These are phyloP conservation scores for Ustilaginoidea virens DNA, from an alignment of 2,329 filamentous ascomycete species.

Conservation along the genomic window DNA sequence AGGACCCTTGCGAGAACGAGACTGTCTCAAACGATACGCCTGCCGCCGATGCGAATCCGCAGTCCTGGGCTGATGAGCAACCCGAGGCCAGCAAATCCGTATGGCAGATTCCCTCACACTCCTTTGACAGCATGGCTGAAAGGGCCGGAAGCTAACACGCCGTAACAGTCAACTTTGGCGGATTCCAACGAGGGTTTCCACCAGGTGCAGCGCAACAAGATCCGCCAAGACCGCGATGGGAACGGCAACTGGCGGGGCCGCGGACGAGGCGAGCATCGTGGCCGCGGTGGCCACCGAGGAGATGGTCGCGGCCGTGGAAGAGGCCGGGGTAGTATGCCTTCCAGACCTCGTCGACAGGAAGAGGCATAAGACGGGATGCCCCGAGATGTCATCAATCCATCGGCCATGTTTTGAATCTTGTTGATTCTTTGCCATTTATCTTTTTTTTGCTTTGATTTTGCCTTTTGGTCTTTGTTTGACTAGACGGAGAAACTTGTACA, in stretches of 20 bases:
- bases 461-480: constrained; percentile 1
- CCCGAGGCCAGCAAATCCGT: constrained; percentile 30
- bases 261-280: constrained; percentile 33
- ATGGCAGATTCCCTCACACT: not conserved
- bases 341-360: constrained; percentile 22
- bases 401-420: no score
- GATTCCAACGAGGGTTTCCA: constrained; percentile 53
- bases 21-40: constrained; percentile 46
- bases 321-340: constrained; percentile 20
- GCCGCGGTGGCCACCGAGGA: constrained; percentile 35
- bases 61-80: constrained; percentile 75
- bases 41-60: constrained; percentile 35
- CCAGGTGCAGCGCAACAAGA: constrained; percentile 48
- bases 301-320: constrained; percentile 27
- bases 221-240: constrained; percentile 36
- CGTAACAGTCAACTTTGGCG: constrained; percentile 20
- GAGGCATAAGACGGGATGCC: no score
- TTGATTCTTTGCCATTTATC: no score
- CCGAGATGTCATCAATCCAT: no score
- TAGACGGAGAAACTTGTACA: constrained; percentile 16
- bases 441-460: no score
- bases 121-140: not conserved
- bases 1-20: constrained; percentile 61
- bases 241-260: constrained; percentile 23
- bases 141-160: not conserved